These are phyloP conservation scores for Nitzschia inconspicua DNA, from an alignment of 108 stramenopile genomes.

Conservation along the genomic window DNA sequence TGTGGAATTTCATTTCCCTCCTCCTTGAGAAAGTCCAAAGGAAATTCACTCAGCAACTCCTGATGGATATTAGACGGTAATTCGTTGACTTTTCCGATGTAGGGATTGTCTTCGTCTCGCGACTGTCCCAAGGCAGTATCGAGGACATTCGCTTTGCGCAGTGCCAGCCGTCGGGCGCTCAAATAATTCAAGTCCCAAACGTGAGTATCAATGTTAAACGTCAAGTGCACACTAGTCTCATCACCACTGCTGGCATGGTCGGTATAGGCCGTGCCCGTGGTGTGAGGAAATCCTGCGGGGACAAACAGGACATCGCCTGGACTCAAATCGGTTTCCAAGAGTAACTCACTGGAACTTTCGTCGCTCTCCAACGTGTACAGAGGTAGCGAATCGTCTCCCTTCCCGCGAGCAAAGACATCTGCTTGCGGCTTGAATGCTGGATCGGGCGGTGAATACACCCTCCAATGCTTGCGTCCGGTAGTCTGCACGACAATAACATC, in stretches of 20 bases:
- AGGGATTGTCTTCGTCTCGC: constrained; percentile 52
- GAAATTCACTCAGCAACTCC: constrained; percentile 51
- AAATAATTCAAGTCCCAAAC: constrained; percentile 92
- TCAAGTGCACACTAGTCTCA: constrained; percentile 80
- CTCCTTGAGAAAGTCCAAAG: constrained; percentile 58
- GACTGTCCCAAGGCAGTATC: constrained; percentile 54
- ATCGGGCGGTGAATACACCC: constrained; percentile 65
- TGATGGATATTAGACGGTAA: constrained; percentile 41
- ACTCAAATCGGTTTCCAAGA: constrained; percentile 59
- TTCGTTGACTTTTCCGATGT: constrained; percentile 60
- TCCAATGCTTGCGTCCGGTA: constrained; percentile 81
- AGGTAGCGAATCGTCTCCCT: constrained; percentile 74
- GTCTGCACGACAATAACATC: constrained; percentile 92
- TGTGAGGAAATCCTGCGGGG: constrained; percentile 92
- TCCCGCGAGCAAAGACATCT: constrained; percentile 89
- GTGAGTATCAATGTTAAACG: constrained; percentile 88
- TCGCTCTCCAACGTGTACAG: constrained; percentile 52
- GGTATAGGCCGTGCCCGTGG: constrained; percentile 74
- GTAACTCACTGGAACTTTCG: constrained; percentile 32
- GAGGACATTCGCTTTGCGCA: constrained; percentile 40
- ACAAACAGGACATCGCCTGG: constrained; percentile 86
- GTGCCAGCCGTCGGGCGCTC: constrained; percentile 55
- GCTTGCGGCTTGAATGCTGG: constrained; percentile 61
- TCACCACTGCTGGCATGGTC: constrained; percentile 14
- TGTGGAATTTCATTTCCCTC: constrained; percentile 7